Conservation (phyloP, 108 stramenopile species). For the Stephanodiscus triporus region DNA sequence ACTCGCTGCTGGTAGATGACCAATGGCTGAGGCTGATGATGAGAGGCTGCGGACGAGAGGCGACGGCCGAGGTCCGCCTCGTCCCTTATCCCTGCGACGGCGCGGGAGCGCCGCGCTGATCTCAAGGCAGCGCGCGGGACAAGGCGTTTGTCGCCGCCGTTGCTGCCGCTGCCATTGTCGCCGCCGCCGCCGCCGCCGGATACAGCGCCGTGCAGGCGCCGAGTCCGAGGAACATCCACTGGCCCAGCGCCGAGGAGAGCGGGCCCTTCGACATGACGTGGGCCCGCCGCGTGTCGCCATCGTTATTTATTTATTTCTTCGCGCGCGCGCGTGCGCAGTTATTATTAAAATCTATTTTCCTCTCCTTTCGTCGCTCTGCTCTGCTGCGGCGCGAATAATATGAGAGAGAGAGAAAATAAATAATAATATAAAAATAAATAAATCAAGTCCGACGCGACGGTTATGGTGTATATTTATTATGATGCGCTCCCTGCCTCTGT, state of each 20-base stretch:
- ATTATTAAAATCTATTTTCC: too few relatives aligned
- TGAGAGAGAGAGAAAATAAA: too few relatives aligned
- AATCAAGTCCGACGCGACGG: too few relatives aligned
- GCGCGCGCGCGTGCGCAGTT: too few relatives aligned
- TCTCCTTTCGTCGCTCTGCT: too few relatives aligned
- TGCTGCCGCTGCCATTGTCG: too few relatives aligned
- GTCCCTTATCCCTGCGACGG: constrained; percentile 26
- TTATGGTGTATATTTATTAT: too few relatives aligned
- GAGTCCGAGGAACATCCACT: constrained; percentile 63
- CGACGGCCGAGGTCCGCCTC: constrained; percentile 3
- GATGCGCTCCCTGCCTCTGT: too few relatives aligned
- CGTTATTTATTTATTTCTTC: not conserved
- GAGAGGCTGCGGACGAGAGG: not conserved
- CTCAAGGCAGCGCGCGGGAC: constrained; percentile 33
- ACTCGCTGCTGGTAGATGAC: constrained; percentile 7
- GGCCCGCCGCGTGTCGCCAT: constrained; percentile 20
- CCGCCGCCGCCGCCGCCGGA: too few relatives aligned
- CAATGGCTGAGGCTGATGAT: constrained; percentile 21
- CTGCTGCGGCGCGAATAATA: too few relatives aligned
- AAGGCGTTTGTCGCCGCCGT: too few relatives aligned
- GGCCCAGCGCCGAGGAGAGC: constrained; percentile 50
- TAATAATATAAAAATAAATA: too few relatives aligned
- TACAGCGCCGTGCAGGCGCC: constrained; percentile 48
- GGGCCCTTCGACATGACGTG: constrained; percentile 39
- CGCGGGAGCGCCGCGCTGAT: constrained; percentile 26